Percentiles rank a stretch among this genome's conserved stretches.
Evolutionary conservation across 495 filamentous ascomycete genomes (phyloP).

Genomic region (Jackrogersella multiformis): DNA sequence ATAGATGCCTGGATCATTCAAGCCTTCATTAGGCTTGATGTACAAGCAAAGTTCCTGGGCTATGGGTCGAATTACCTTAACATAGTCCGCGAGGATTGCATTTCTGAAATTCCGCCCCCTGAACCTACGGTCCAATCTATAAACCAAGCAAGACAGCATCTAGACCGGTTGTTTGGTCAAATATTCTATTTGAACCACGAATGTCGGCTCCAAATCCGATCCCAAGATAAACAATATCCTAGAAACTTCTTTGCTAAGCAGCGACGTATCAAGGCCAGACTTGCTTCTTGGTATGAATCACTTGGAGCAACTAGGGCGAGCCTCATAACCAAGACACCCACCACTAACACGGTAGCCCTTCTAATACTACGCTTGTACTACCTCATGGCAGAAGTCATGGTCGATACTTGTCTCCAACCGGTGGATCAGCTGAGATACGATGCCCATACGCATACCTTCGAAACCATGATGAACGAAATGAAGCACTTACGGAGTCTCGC

Average conservation of each 20-base stretch:
- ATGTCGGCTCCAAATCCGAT: slow-evolving; percentile 9
- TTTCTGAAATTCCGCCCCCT: slow-evolving; percentile 11
- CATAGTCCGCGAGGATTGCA: slow-evolving; percentile 8
- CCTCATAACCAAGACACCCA: neutral
- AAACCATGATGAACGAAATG: slow-evolving; percentile 46
- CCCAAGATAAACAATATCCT: neutral
- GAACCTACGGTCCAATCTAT: slow-evolving; percentile 38
- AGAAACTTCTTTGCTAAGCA: slow-evolving; percentile 13
- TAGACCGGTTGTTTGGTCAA: slow-evolving; percentile 47
- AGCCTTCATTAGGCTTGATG: slow-evolving; percentile 49
- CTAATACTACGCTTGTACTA: slow-evolving; percentile 55
- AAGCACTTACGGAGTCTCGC: slow-evolving; percentile 42
- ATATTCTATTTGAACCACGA: slow-evolving; percentile 43
- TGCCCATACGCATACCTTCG: slow-evolving; percentile 51
- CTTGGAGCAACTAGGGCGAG: slow-evolving; percentile 24
- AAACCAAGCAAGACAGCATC: slow-evolving; percentile 39
- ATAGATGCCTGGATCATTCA: slow-evolving; percentile 53
- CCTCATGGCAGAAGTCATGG: slow-evolving; percentile 60
- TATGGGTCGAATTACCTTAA: slow-evolving; percentile 27
- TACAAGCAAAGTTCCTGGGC: slow-evolving; percentile 49
- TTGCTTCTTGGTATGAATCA: slow-evolving; percentile 40
- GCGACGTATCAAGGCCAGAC: slow-evolving; percentile 22
- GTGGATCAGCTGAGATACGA: slow-evolving; percentile 56
- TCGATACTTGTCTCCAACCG: slow-evolving; percentile 48
- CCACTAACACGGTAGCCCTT: slow-evolving; percentile 18